Percentiles rank a stretch among this genome's conserved stretches.
Conservation (phyloP, 2,329 filamentous ascomycete genomes). For the Hymenotorrendiella dingleyae region DNA sequence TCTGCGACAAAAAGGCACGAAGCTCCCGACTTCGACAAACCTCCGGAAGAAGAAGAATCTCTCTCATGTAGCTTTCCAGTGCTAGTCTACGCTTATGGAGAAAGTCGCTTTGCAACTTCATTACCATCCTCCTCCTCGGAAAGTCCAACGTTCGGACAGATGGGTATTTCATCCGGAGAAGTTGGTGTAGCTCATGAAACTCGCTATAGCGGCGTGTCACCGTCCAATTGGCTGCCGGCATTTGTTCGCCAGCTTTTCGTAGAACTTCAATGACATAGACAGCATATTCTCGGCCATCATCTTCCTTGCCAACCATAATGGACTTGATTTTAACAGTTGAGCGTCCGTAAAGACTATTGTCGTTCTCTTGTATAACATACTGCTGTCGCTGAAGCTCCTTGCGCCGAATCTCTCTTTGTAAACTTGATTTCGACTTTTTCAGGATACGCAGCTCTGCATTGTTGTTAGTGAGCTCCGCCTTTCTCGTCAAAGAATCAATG, state of each 20-base stretch:
- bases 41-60: conserved; percentile 79
- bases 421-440: conserved; percentile 86
- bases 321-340: conserved; percentile 86
- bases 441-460: conserved; percentile 87
- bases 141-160: conserved; percentile 89
- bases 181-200: conserved; percentile 92
- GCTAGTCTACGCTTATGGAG: conserved; percentile 80
- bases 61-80: conserved; percentile 77
- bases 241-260: conserved; percentile 84
- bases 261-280: conserved; percentile 91
- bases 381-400: conserved; percentile 96
- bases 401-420: conserved; percentile 84
- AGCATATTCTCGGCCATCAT: conserved; percentile 89
- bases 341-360: conserved; percentile 92
- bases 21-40: conserved; percentile 92
- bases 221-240: conserved; percentile 93
- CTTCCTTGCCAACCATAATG: conserved; percentile 85
- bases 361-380: conserved; percentile 94
- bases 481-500: conserved; percentile 83
- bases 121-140: conserved; percentile 82
- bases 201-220: conserved; percentile 93
- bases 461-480: conserved; percentile 96
- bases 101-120: conserved; percentile 96
- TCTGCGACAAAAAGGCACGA: conserved; percentile 86
- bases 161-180: conserved; percentile 75